Base-by-base conservation (phyloP, 176 grass and related monocot species). In the Cocos nucifera region DNA sequence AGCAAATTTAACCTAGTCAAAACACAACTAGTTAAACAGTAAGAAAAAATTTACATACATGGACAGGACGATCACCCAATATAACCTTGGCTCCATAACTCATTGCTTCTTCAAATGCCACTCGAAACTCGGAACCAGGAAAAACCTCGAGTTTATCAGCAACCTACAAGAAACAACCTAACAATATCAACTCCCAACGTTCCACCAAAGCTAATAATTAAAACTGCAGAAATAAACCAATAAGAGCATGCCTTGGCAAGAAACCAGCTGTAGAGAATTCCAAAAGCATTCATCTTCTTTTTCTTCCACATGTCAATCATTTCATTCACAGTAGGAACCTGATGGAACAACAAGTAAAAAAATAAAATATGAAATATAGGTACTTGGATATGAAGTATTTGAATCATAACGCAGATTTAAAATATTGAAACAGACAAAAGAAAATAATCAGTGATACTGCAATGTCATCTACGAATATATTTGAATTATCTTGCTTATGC, bases 271-370 rank as follows among this genome's bases (percentile, higher is more conserved):
- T 98, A 98, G 35, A 98, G 73, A 70, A 98, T 98, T 14, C 93
- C 87, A 61, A 98, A 98, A 61, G 87, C 61, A 72, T 92, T 98
- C 70, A 80, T 82, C 67, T 89, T 98, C 62, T 98, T 86, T 50
- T 88, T 98, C 76, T 86, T 98, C 84, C 87, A 98, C 84, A 85
- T 83, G 70, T 98, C 87, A 85, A 88, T 76, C 87, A 98, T 98
- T 72, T 98, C 87, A 32, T 69, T 86, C 63, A 83, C 70, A 56
- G 84, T 98, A 54, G 93, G 93, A 64, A 98, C 93, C 93, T 98
- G 64, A 56, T 19, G 51, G 70, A 58, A 12, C 0, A 87, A 25
- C 15, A 3, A 22, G 44, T 10, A 21, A 50, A 49, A 23, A 32
- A 50, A 6, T 49, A 23, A 23, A 14, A 22, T 16, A 12, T 58